Percentiles rank a stretch among this genome's conserved stretches.
These are phyloP conservation scores for Leccinum aurantiacum DNA, from an alignment of 768 basidiomycete species.

Conservation along the genomic window DNA sequence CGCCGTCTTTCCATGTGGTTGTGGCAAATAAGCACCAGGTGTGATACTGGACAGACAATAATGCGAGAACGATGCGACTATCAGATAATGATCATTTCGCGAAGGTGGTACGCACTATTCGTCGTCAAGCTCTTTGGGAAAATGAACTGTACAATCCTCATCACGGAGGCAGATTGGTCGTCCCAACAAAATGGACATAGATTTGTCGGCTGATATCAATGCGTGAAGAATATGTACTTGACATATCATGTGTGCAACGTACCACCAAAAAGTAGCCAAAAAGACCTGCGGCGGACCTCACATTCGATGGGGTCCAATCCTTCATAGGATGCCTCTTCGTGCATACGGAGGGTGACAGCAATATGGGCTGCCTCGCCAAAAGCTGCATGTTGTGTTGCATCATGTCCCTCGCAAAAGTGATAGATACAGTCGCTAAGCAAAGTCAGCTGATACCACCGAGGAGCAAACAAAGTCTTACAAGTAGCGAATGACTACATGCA, in stretches of 20 bases:
- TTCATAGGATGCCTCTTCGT: constrained; percentile 83
- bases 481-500: constrained; percentile 85
- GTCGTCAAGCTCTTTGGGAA: constrained; percentile 86
- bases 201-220: constrained; percentile 70
- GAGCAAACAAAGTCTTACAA: constrained; percentile 54
- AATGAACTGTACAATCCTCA: constrained; percentile 88
- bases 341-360: constrained; percentile 78
- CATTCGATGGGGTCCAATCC: constrained; percentile 84
- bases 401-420: constrained; percentile 87
- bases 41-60: constrained; percentile 59
- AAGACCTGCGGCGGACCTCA: constrained; percentile 80
- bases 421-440: constrained; percentile 70
- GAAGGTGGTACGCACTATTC: constrained; percentile 66
- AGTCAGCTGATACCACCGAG: constrained; percentile 8
- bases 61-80: constrained; percentile 19
- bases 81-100: constrained; percentile 28
- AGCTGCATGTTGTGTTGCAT: constrained; percentile 83
- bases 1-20: constrained; percentile 85
- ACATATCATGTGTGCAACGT: constrained; percentile 24
- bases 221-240: background rate
- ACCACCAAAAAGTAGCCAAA: constrained; percentile 92
- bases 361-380: constrained; percentile 87
- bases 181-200: constrained; percentile 81
- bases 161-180: constrained; percentile 84
- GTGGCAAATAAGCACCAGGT: constrained; percentile 77